phyloP scores from a whole-genome alignment of 768 basidiomycete genomes.

The Strobilomyces dryophilus region DNA sequence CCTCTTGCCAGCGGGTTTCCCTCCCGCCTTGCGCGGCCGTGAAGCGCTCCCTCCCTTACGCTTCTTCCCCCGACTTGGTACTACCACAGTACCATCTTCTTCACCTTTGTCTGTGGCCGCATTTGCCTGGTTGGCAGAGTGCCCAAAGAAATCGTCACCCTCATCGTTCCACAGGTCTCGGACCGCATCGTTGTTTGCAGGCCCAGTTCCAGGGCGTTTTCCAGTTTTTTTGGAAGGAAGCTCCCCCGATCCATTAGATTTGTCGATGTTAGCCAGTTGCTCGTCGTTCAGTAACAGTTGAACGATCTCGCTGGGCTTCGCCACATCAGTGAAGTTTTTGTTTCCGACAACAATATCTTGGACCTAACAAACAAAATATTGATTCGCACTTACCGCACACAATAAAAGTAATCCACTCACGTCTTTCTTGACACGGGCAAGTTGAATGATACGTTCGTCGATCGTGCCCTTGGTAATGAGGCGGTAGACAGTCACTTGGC shows the following conservation, averaged over 20 bases:
- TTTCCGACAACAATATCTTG: constrained; percentile 99
- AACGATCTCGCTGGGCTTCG: constrained; percentile 95
- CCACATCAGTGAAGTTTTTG: constrained; percentile 89
- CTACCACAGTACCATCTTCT: constrained; percentile 28
- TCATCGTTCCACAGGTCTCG: constrained; percentile 84
- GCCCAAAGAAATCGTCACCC: constrained; percentile 83
- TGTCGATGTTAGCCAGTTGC: constrained; percentile 72
- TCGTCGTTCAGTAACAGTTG: constrained; percentile 93
- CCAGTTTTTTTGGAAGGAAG: constrained; percentile 34
- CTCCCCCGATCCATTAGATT: constrained; percentile 35
- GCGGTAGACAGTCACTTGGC: constrained; percentile 95
- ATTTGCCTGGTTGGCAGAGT: constrained; percentile 34
- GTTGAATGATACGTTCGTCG: constrained; percentile 94
- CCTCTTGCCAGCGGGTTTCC: constrained; percentile 28
- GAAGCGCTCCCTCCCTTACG: constrained; percentile 26
- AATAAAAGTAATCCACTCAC: constrained; percentile 38
- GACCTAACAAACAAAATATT: constrained; percentile 48
- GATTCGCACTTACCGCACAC: not conserved
- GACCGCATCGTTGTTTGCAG: constrained; percentile 34
- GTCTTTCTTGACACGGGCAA: constrained; percentile 96
- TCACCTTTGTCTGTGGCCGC: constrained; percentile 21
- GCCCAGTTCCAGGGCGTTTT: constrained; percentile 32
- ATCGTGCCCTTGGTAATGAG: constrained; percentile 92
- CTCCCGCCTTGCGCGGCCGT: constrained; percentile 29
- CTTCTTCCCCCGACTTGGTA: constrained; percentile 31